Conservation (phyloP, 768 basidiomycete genomes). For the Termitomyces sp. region DNA sequence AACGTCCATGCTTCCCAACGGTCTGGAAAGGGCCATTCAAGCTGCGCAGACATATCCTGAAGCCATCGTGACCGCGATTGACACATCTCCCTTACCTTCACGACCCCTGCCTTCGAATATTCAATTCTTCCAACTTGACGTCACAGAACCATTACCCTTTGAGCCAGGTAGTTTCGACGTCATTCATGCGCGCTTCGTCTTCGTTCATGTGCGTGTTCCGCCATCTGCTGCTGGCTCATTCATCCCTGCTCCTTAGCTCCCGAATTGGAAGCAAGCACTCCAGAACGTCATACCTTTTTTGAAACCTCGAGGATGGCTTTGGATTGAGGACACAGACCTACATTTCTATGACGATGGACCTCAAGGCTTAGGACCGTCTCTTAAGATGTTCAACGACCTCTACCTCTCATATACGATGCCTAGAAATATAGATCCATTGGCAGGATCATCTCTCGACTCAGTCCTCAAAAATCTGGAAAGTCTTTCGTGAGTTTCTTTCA, state of each 20-base stretch:
- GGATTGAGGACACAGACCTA: conserved; percentile 1
- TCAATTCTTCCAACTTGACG: not conserved
- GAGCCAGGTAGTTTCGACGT: not conserved
- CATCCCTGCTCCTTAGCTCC: not conserved
- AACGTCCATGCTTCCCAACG: not conserved
- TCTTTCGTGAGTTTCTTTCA: conserved; percentile 5
- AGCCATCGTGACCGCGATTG: conserved; percentile 6
- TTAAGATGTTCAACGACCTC: not conserved
- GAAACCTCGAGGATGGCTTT: conserved; percentile 7
- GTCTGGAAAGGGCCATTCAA: conserved; percentile 1
- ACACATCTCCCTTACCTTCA: conserved; percentile 1
- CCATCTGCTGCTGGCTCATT: not conserved
- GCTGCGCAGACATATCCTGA: conserved; percentile 6
- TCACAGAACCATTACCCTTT: not conserved
- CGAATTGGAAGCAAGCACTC: not conserved
- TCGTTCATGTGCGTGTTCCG: not conserved
- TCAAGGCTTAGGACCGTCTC: not conserved
- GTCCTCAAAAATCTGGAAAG: not conserved
- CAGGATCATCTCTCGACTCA: not conserved
- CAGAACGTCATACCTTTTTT: not conserved
- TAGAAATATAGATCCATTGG: not conserved
- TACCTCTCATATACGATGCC: not conserved
- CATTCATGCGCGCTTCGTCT: not conserved
- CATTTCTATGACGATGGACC: not conserved
- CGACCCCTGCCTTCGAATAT: not conserved